Percentiles rank a stretch among this genome's conserved stretches.
Evolutionary conservation across 192 early-diverging fungal genomes (phyloP).

Genomic region (Mycoemilia scoparia): DNA sequence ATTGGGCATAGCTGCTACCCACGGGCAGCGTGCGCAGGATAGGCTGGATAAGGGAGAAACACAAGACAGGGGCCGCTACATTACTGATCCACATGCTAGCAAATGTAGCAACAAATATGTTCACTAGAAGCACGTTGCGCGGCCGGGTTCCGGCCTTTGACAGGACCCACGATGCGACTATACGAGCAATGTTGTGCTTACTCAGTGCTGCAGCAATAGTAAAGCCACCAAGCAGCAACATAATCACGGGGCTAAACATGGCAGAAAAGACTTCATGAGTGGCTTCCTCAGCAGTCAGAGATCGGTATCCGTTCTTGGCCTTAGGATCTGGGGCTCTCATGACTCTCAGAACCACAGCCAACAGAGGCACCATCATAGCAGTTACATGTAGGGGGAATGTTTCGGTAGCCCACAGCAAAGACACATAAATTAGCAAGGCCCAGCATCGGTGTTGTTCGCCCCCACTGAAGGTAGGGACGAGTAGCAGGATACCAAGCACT

Average conservation of each 20-base stretch:
- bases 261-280: constrained; percentile 72
- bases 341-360: constrained; percentile 70
- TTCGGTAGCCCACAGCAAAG: constrained; percentile 85
- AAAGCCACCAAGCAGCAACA: constrained; percentile 90
- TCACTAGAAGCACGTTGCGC: constrained; percentile 65
- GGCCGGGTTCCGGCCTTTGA: constrained; percentile 78
- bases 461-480: constrained; percentile 40
- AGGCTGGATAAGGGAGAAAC: constrained; percentile 85
- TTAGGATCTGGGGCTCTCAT: constrained; percentile 54
- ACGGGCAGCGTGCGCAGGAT: constrained; percentile 78
- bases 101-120: constrained; percentile 93
- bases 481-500: constrained; percentile 39
- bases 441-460: constrained; percentile 77
- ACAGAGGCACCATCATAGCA: constrained; percentile 65
- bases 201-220: constrained; percentile 82
- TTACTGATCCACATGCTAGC: constrained; percentile 98
- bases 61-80: constrained; percentile 90
- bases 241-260: constrained; percentile 93
- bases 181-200: constrained; percentile 89
- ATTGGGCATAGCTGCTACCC: constrained; percentile 60
- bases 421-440: constrained; percentile 79
- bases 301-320: constrained; percentile 21
- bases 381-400: constrained; percentile 86
- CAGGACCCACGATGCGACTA: constrained; percentile 71
- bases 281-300: constrained; percentile 53